Evolutionary conservation across 2,329 filamentous ascomycete genomes (phyloP), one percentile per base, ranked within the genome.

Genomic region (Passalora sequoiae): DNA sequence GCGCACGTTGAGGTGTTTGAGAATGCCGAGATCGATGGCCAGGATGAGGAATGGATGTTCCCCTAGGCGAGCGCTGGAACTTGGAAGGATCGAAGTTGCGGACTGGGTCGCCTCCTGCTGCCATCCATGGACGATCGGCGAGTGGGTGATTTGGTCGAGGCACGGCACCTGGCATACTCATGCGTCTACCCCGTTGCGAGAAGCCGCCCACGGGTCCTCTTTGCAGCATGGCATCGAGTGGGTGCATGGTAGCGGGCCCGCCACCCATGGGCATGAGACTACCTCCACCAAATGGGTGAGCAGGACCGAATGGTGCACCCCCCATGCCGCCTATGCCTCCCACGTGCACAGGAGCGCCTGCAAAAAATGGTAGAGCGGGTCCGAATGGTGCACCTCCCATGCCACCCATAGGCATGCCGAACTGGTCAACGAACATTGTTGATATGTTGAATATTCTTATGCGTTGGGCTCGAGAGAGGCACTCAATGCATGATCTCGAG

Each of bases 41-140:
- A 35, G 31, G 7, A 20, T 17, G 12, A 17, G 12, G 33, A 20
- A 4, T 33, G 4, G 20, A 24, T 3, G 20, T n/a, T 13, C n/a
- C 20, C 13, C 17, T 13, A 4, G 12, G 8, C 19, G 33, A 22
- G 20, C 33, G 33, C 15, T 8, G 16, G 15, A n/a, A 3, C 33
- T 16, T 36, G 10, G 33, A 36, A 5, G 33, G 33, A 13, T 36
- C 33, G 33, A 36, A 36, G 33, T 36, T 36, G 8, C 33, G 33
- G 20, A 36, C 24, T 20, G 19, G 19, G 15, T 24, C 20, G 10
- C 9, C 33, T 6, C 10, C 33, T 6, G n/a, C 33, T 24, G 12
- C 19, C 33, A 36, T 36, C 33, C 33, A 36, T 6, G 19, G 33
- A 4, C 19, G 19, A 20, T 20, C 33, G 8, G 33, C 33, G 8